Percentiles rank a stretch among this genome's conserved stretches.
Evolutionary conservation across 768 basidiomycete genomes (phyloP).

Genomic region (Crassisporium funariophilum): DNA sequence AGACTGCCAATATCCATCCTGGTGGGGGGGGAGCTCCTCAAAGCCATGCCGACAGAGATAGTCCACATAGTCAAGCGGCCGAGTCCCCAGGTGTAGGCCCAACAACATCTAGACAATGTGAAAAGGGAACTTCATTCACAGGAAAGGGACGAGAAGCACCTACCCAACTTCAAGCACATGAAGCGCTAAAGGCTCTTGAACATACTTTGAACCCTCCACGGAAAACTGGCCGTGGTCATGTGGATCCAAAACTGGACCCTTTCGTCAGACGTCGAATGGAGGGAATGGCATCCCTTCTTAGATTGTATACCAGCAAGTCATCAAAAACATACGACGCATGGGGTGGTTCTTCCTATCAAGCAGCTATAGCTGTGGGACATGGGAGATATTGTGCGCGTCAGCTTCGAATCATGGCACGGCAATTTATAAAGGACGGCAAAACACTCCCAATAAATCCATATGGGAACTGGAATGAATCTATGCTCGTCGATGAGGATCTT

Average conservation of each 20-base stretch:
- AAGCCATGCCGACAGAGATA: too few species aligned
- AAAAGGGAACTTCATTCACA: neutral
- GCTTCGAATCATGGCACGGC: slow-evolving; percentile 13
- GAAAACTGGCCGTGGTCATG: slow-evolving; percentile 16
- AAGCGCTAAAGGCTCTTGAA: slow-evolving; percentile 2
- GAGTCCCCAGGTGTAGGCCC: neutral
- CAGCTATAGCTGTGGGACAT: slow-evolving; percentile 18
- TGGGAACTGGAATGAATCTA: slow-evolving; percentile 29
- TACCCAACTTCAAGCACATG: neutral
- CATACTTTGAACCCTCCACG: neutral
- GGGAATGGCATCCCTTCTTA: slow-evolving; percentile 21
- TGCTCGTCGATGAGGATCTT: slow-evolving; percentile 34
- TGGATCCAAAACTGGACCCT: slow-evolving; percentile 15
- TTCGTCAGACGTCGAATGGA: slow-evolving; percentile 17
- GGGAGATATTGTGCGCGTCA: slow-evolving; percentile 17
- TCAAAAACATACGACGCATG: slow-evolving; percentile 21
- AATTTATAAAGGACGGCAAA: slow-evolving; percentile 18
- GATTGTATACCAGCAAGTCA: slow-evolving; percentile 13
- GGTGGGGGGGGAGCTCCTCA: neutral
- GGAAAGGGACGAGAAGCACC: slow-evolving; percentile 3
- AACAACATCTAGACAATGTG: neutral
- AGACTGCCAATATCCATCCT: neutral
- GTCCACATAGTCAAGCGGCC: too few species aligned
- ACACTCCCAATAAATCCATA: slow-evolving; percentile 30
- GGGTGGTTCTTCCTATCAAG: slow-evolving; percentile 21